Evolutionary conservation across 257 asterid species (phyloP), one percentile per base, ranked within the genome.

Genomic region (Linderniella brevidens): DNA sequence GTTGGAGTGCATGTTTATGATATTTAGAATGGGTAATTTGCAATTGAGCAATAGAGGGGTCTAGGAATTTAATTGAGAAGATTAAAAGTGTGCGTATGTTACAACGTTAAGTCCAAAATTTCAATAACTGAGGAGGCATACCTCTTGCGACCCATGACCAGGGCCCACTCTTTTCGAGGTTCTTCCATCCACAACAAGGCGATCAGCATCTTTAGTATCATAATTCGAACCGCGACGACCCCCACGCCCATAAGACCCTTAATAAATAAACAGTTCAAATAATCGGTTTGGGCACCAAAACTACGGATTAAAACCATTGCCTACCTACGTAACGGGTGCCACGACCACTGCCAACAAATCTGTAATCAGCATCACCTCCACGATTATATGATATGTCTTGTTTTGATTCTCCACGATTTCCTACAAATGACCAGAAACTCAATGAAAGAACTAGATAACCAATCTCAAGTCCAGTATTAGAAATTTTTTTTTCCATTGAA

Each of bases 131-230:
- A 25, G 32, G 32, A 25, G 32, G 32, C 74, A 18, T 38, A 77
- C 95, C 86, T 83, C 92, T 20, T 64, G 69, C 65, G 79, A 43
- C 37, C 68, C 70, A 64, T 68, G 63, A 47, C 72, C 69, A 41
- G 77, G 59, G 48, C 62, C 80, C 50, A 80, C 87, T 62, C 80
- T 65, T 71, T 72, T 83, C 17, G 62, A 52, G 48, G 69, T 53
- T 48, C 69, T 80, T 41, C 72, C 82, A 39, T 79, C 95, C 40
- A 61, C 64, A 53, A 59, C 53, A 61, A 70, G 62, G 49, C 71
- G 69, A 58, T 70, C 86, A 3, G 64, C 68, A 62, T 67, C 93
- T 63, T 69, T 80, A 39, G 46, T 11, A 52, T 54, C 58, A 52
- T 66, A 58, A 37, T 65, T 60, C 32, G 79, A 58, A 48, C 79